Conservation (phyloP, 2,329 filamentous ascomycete species). For the Stylonectria norvegica region DNA sequence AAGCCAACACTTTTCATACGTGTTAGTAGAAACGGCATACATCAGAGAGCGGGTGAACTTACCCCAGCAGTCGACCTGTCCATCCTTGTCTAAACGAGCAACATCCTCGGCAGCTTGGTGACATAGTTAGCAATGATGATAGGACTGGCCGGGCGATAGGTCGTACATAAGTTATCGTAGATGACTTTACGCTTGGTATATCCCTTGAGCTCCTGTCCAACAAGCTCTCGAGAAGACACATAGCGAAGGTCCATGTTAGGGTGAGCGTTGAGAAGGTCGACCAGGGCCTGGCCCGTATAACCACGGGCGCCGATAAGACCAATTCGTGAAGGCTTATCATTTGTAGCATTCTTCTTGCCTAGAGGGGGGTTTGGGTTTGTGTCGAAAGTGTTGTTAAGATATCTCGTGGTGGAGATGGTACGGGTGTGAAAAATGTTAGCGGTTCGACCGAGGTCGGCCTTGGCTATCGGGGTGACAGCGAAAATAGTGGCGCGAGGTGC, state of each 20-base stretch:
- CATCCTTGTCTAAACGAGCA: constrained; percentile 75
- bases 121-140: no score
- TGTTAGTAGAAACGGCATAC: no score
- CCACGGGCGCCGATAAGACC: constrained; percentile 88
- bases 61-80: constrained; percentile 91
- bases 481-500: no score
- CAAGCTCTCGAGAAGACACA: constrained; percentile 90
- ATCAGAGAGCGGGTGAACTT: no score
- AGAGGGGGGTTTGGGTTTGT: constrained; percentile 79
- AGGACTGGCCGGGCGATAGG: no score
- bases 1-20: no score
- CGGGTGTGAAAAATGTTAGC: no score
- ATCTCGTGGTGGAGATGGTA: background rate
- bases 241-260: constrained; percentile 86
- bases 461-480: no score
- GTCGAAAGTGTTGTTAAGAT: constrained; percentile 42
- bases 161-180: constrained; percentile 90
- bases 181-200: constrained; percentile 89
- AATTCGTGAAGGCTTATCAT: constrained; percentile 72
- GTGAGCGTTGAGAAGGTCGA: constrained; percentile 82
- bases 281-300: constrained; percentile 89
- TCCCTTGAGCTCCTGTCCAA: constrained; percentile 79
- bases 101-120: constrained; percentile 86
- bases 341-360: constrained; percentile 83
- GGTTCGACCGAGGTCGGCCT: no score